Base-by-base conservation (phyloP, 2,329 filamentous ascomycete species). In the Coniochaeta sp. region DNA sequence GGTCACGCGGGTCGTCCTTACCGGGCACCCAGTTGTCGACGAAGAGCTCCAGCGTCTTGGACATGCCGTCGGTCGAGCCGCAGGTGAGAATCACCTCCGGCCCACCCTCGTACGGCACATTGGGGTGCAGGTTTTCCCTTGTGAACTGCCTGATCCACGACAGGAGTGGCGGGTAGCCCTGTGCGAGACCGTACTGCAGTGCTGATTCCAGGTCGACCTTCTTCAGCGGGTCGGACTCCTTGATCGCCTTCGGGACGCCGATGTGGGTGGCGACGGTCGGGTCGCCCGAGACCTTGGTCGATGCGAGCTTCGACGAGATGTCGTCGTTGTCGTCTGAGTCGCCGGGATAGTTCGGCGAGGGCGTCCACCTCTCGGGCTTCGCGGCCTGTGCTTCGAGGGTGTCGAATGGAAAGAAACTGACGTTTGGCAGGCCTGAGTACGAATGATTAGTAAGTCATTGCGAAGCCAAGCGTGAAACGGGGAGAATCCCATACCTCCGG, bases 331-430 rank as follows among this genome's bases (percentile, higher is more conserved):
- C 30, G 22, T 56, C 54, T n/a, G 28, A 34, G 28, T 58, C 65
- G 58, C 69, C 70, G 10, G 85, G 84, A 55, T 80, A 76, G 70
- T 89, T 89, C 40, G 86, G 83, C 12, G 87, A 87, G 1, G 89
- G 89, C 36, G 83, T 80, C 81, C 89, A 95, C 72, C 92, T 84
- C 64, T 89, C 79, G 8, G 91, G 87, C 63, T 84, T 83, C 34
- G 91, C 90, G 62, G 89, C 85, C 65, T 89, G 86, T 44, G 92
- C 90, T 74, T 96, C 91, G 63, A 97, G 85, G 0, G 91, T 95
- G 68, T 97, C 92, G 74, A 89, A 96, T 9, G 93, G 93, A 70
- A 97, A 97, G 75, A 91, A 91, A 61, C 83, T 82, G 42, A 88
- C 80, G 73, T 95, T 88, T 17, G 93, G 93, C 24, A 96, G 83